These are phyloP conservation scores for Cryphonectria nitschkei DNA, from an alignment of 2,329 filamentous ascomycete species.

Conservation along the genomic window DNA sequence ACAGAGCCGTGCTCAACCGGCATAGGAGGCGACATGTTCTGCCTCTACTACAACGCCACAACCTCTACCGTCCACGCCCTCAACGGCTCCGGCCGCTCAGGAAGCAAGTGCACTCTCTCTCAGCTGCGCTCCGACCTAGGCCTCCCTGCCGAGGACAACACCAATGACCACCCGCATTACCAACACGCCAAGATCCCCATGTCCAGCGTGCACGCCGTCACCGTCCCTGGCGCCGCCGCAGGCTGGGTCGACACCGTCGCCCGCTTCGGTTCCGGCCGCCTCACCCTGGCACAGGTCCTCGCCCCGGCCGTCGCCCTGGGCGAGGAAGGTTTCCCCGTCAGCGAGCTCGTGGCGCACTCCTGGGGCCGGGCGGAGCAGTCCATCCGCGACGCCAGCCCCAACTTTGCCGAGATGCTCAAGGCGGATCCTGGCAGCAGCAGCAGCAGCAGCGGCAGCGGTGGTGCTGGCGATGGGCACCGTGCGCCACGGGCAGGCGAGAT, in stretches of 20 bases:
- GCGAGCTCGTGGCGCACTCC: constrained; percentile 73
- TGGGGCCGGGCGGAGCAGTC: constrained; percentile 69
- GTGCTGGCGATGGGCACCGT: constrained; percentile 63
- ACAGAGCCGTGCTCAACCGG: constrained; percentile 93
- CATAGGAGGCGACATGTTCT: constrained; percentile 97
- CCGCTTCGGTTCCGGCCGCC: constrained; percentile 84
- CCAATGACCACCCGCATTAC: constrained; percentile 34
- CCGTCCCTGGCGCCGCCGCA: constrained; percentile 86
- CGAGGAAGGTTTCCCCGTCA: constrained; percentile 88
- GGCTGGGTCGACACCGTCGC: constrained; percentile 92
- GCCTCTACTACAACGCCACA: constrained; percentile 85
- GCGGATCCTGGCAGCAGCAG: constrained; percentile 61
- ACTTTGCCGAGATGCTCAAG: constrained; percentile 87
- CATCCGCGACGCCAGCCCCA: constrained; percentile 78
- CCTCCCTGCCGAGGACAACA: constrained; percentile 43
- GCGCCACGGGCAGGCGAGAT: constrained; percentile 82
- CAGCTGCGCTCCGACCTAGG: constrained; percentile 71
- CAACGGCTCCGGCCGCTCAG: constrained; percentile 90
- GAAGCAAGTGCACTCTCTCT: constrained; percentile 69
- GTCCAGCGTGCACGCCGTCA: constrained; percentile 77
- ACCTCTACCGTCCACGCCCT: constrained; percentile 81
- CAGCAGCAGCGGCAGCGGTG: constrained; percentile 39
- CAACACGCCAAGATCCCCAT: constrained; percentile 66
- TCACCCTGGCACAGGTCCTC: constrained; percentile 77
- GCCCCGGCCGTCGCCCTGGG: constrained; percentile 82